phyloP scores from a whole-genome alignment of 2,329 filamentous ascomycete genomes.

The Trichoderma guizhouense region DNA sequence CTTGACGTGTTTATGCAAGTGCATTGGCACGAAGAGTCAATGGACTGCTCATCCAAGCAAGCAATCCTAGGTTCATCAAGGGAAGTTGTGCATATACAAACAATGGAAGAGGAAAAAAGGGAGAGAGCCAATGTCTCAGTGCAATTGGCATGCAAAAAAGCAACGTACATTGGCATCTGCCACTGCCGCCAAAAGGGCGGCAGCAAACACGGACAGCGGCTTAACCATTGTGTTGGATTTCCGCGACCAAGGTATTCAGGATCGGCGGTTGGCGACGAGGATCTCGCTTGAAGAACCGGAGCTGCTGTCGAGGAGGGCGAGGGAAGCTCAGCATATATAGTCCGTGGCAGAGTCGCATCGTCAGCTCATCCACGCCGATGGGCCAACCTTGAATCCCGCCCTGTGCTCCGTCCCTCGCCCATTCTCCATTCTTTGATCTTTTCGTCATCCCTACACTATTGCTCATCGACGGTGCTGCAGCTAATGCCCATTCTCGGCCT shows the following conservation, averaged over 20 bases:
- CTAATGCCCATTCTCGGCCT: constrained; percentile 10
- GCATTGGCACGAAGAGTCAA: neutral
- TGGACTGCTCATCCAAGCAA: neutral
- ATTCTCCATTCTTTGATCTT: neutral
- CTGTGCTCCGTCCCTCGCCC: neutral
- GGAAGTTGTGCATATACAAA: neutral
- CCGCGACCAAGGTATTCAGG: constrained; percentile 14
- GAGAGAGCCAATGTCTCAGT: constrained; percentile 7
- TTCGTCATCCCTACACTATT: constrained; percentile 3
- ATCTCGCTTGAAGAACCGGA: constrained; percentile 7
- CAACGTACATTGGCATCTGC: constrained; percentile 26
- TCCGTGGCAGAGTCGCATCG: constrained; percentile 3
- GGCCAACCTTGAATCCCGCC: neutral
- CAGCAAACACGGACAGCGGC: constrained; percentile 31
- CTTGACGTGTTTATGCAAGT: neutral
- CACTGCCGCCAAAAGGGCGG: constrained; percentile 31
- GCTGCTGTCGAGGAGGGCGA: neutral
- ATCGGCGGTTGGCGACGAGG: constrained; percentile 15
- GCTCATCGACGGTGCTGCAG: constrained; percentile 9
- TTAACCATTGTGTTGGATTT: constrained; percentile 31
- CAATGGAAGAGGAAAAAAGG: neutral
- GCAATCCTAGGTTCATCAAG: neutral
- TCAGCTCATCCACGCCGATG: neutral
- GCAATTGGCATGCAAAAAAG: neutral
- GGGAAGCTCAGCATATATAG: constrained; percentile 13